phyloP scores from a whole-genome alignment of 2,329 filamentous ascomycete genomes.

The Alternaria sp. region DNA sequence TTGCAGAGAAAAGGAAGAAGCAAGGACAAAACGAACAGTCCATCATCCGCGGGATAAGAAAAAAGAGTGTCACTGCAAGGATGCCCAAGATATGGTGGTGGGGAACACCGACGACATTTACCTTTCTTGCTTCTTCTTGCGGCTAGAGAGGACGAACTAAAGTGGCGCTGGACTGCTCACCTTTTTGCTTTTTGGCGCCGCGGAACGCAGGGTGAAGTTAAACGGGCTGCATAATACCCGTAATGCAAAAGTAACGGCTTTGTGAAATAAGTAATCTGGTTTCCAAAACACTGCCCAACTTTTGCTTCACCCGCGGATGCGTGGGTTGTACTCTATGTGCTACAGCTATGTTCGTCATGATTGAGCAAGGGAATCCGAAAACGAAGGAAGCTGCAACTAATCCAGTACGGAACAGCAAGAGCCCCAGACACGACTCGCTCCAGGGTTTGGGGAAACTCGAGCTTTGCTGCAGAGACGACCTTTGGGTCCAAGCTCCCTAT shows the following conservation, averaged over 20 bases:
- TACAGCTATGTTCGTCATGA: not conserved
- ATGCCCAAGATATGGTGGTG: not conserved
- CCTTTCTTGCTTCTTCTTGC: constrained; percentile 1
- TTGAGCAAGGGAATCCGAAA: not conserved
- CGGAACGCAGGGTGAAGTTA: constrained; percentile 1
- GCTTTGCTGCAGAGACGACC: not conserved
- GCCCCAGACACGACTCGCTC: not conserved
- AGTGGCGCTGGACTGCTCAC: not conserved
- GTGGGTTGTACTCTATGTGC: not conserved
- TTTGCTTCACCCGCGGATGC: not conserved
- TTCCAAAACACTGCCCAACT: not conserved
- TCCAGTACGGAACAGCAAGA: not conserved
- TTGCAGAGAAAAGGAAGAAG: not conserved
- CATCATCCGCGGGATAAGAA: not conserved
- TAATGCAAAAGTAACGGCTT: constrained; percentile 3
- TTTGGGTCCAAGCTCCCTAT: not conserved
- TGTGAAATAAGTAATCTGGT: not conserved
- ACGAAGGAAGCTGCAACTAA: not conserved
- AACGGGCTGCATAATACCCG: not conserved
- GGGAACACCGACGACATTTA: not conserved
- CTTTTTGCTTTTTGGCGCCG: not conserved
- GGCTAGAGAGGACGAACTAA: not conserved
- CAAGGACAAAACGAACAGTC: not conserved
- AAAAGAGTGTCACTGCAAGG: not conserved
- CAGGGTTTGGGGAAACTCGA: not conserved